phyloP scores from a whole-genome alignment of 2,329 filamentous ascomycete genomes.

The Aspergillus thermomutatus region DNA sequence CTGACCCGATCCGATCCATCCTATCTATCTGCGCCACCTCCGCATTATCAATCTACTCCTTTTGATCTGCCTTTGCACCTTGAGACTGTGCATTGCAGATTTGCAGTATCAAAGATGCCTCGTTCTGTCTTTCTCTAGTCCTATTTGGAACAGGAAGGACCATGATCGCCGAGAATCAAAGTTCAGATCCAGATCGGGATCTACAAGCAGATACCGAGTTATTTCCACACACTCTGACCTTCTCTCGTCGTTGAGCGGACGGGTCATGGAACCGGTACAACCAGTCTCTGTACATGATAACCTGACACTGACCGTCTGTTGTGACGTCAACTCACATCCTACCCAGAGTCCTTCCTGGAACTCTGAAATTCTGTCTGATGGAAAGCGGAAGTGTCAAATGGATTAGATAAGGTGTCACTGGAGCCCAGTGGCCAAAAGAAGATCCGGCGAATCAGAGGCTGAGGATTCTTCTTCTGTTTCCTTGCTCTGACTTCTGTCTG shows the following conservation, averaged over 20 bases:
- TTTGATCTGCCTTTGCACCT: neutral
- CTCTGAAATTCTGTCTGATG: too few relatives aligned
- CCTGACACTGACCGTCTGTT: too few relatives aligned
- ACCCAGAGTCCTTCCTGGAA: too few relatives aligned
- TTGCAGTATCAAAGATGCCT: neutral
- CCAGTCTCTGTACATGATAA: too few relatives aligned
- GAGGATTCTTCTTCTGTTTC: neutral
- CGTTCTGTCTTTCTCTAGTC: neutral
- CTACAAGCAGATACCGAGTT: neutral
- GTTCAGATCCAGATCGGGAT: neutral
- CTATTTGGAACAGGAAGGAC: too few relatives aligned
- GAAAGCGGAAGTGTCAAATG: too few relatives aligned
- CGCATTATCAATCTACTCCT: too few relatives aligned
- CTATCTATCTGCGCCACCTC: neutral
- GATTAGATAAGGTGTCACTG: neutral
- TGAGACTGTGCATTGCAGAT: too few relatives aligned
- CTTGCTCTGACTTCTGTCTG: neutral
- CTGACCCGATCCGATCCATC: neutral
- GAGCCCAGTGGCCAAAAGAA: neutral
- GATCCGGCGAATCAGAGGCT: neutral
- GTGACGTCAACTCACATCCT: neutral
- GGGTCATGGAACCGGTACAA: neutral
- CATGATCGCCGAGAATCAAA: neutral
- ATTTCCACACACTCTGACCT: neutral
- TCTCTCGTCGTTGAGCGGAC: neutral